Evolutionary conservation across 2,329 filamentous ascomycete species (phyloP).

Genomic region (Botrytis pseudocinerea): DNA sequence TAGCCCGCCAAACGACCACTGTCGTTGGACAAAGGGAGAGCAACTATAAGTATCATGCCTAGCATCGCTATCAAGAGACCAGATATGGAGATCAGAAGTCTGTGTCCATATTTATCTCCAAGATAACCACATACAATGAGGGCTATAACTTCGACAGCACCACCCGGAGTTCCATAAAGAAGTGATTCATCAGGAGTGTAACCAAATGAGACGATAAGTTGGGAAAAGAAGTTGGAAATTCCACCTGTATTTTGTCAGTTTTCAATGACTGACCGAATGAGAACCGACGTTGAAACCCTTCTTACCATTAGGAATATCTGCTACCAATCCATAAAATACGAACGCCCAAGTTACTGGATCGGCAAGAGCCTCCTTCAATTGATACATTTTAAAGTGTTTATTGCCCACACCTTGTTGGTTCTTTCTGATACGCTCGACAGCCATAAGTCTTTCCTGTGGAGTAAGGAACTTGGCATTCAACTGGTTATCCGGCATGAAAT

Average conservation of each 20-base stretch:
- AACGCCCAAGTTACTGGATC: slow-evolving; percentile 41
- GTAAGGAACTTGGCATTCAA: slow-evolving; percentile 48
- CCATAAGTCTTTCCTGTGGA: slow-evolving; percentile 48
- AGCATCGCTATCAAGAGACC: slow-evolving; percentile 42
- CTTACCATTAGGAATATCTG: slow-evolving; percentile 39
- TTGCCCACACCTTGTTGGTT: slow-evolving; percentile 61
- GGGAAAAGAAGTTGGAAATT: slow-evolving; percentile 58
- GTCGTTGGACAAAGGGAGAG: slow-evolving; percentile 43
- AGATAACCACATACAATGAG: slow-evolving; percentile 36
- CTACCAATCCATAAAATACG: slow-evolving; percentile 49
- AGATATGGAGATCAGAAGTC: slow-evolving; percentile 40
- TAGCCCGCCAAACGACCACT: slow-evolving; percentile 44
- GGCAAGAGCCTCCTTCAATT: slow-evolving; percentile 51
- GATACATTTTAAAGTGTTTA: slow-evolving; percentile 53
- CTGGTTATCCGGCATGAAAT: slow-evolving; percentile 48
- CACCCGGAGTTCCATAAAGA: slow-evolving; percentile 38
- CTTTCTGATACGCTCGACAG: slow-evolving; percentile 49
- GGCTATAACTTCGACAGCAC: slow-evolving; percentile 37
- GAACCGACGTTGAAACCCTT: neutral
- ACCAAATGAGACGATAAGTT: slow-evolving; percentile 55
- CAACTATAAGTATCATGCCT: slow-evolving; percentile 42
- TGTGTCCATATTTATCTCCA: slow-evolving; percentile 35
- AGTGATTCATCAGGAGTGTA: slow-evolving; percentile 40
- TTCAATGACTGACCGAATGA: neutral
- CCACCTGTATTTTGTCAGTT: slow-evolving; percentile 43